Evolutionary conservation across 2,329 filamentous ascomycete genomes (phyloP).

Genomic region (Talaromyces sp.): DNA sequence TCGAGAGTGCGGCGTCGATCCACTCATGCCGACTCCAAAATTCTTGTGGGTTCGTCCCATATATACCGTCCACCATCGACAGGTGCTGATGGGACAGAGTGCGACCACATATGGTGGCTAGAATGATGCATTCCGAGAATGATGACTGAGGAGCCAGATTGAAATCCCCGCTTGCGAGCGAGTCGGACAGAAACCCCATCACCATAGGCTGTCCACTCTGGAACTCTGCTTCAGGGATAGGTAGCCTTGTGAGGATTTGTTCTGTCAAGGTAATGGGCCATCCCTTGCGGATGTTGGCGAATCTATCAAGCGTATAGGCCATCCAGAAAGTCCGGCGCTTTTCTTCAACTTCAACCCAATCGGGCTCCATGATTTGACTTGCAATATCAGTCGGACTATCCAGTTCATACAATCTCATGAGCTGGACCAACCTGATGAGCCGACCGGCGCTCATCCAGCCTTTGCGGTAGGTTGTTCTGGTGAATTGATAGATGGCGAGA

Average conservation of each 20-base stretch:
- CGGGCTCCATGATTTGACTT: constrained; percentile 82
- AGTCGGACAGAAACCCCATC: constrained; percentile 26
- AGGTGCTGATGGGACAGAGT: constrained; percentile 12
- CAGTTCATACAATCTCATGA: constrained; percentile 86
- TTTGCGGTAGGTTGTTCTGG: constrained; percentile 92
- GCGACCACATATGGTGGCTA: constrained; percentile 21
- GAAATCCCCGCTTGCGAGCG: constrained; percentile 15
- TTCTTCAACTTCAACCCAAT: constrained; percentile 93
- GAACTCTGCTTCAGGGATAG: constrained; percentile 30
- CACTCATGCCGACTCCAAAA: constrained; percentile 17
- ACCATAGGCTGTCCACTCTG: constrained; percentile 24
- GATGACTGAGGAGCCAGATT: constrained; percentile 16
- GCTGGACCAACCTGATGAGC: constrained; percentile 73
- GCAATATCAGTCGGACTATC: constrained; percentile 80
- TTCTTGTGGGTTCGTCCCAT: constrained; percentile 12
- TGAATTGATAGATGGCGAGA: constrained; percentile 86
- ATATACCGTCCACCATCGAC: constrained; percentile 11
- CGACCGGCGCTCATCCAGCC: constrained; percentile 90
- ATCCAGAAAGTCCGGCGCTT: constrained; percentile 91
- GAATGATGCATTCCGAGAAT: constrained; percentile 27
- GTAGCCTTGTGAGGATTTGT: constrained; percentile 31
- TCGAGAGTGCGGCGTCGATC: constrained; percentile 12
- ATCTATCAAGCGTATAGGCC: constrained; percentile 83
- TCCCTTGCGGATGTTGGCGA: constrained; percentile 91
- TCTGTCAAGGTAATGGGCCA: constrained; percentile 79